These are phyloP conservation scores for Starmerella khaoyaiensis DNA, from an alignment of 805 yeast genomes.

Conservation along the genomic window DNA sequence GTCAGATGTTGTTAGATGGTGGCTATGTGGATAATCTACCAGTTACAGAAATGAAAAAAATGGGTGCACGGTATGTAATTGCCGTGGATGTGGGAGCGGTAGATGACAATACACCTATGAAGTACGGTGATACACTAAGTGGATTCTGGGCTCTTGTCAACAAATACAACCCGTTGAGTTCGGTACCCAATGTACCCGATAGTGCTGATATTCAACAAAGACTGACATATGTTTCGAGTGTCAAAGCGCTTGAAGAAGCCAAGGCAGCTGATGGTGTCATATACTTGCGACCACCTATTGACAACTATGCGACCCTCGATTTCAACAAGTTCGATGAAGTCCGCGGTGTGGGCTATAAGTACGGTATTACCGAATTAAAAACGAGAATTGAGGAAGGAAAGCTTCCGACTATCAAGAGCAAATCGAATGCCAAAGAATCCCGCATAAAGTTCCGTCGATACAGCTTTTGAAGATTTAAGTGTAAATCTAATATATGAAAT, in stretches of 20 bases:
- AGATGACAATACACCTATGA: conserved; percentile 81
- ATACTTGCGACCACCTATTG: conserved; percentile 89
- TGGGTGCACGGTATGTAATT: conserved; percentile 71
- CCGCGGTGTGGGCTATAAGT: conserved; percentile 61
- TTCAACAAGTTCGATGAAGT: conserved; percentile 88
- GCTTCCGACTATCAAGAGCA: conserved; percentile 39
- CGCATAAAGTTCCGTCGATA: conserved; percentile 13
- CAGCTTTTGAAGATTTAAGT: conserved; percentile 11
- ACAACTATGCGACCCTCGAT: conserved; percentile 79
- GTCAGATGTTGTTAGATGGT: conserved; percentile 88
- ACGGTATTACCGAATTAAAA: conserved; percentile 48
- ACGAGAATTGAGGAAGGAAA: conserved; percentile 40
- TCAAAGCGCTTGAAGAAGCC: conserved; percentile 79
- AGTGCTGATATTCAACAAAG: conserved; percentile 92
- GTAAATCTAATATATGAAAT: too few species aligned
- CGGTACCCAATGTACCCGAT: conserved; percentile 77
- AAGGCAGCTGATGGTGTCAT: conserved; percentile 73
- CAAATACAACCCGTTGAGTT: conserved; percentile 80
- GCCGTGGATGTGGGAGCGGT: conserved; percentile 95
- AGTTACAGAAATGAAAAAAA: conserved; percentile 76
- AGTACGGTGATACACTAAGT: conserved; percentile 82
- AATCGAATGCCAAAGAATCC: conserved; percentile 16
- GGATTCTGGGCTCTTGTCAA: conserved; percentile 86
- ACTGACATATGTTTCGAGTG: conserved; percentile 88
- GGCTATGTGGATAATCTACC: conserved; percentile 93